Percentiles rank a stretch among this genome's conserved stretches.
Conservation (phyloP, 2,329 filamentous ascomycete species). For the Seiridium cupressi region DNA sequence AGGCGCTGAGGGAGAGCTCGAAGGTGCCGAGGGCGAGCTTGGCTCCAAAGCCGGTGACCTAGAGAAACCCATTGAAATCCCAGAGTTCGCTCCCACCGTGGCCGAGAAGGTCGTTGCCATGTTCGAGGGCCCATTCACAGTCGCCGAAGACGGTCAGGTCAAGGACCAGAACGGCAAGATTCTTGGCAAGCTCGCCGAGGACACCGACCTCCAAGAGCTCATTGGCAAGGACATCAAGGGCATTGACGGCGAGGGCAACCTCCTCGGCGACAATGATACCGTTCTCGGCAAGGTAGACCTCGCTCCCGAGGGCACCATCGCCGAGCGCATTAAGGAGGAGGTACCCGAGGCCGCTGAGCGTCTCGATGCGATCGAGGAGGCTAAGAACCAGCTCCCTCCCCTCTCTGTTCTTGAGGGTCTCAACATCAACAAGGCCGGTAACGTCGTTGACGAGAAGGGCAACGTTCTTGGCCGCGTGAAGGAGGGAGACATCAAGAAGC, state of each 20-base stretch:
- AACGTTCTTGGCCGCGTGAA: slow-evolving; percentile 41
- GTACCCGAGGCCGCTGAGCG: slow-evolving; percentile 27
- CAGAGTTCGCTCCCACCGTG: slow-evolving; percentile 28
- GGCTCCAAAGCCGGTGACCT: neutral
- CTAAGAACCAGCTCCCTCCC: slow-evolving; percentile 20
- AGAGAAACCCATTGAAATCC: slow-evolving; percentile 23
- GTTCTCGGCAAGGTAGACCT: slow-evolving; percentile 60
- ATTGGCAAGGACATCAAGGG: slow-evolving; percentile 65
- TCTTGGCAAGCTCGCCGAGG: slow-evolving; percentile 27
- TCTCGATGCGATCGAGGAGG: slow-evolving; percentile 26
- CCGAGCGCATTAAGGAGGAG: slow-evolving; percentile 30
- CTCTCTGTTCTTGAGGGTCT: slow-evolving; percentile 35
- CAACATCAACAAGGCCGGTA: slow-evolving; percentile 42
- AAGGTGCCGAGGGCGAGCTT: slow-evolving; percentile 14
- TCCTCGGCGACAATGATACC: slow-evolving; percentile 64
- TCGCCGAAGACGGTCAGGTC: slow-evolving; percentile 44
- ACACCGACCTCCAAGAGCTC: slow-evolving; percentile 24
- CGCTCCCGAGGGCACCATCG: slow-evolving; percentile 40
- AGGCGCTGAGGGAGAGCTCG: slow-evolving; percentile 10
- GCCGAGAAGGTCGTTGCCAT: slow-evolving; percentile 29
- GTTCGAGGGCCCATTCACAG: slow-evolving; percentile 35
- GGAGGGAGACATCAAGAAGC: slow-evolving; percentile 37
- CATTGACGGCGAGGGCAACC: slow-evolving; percentile 63
- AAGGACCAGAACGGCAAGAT: slow-evolving; percentile 44
- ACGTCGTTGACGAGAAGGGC: slow-evolving; percentile 42